Base-by-base conservation (phyloP, 1,284 basidiomycete genomes). In the Cryptococcus sp. region DNA sequence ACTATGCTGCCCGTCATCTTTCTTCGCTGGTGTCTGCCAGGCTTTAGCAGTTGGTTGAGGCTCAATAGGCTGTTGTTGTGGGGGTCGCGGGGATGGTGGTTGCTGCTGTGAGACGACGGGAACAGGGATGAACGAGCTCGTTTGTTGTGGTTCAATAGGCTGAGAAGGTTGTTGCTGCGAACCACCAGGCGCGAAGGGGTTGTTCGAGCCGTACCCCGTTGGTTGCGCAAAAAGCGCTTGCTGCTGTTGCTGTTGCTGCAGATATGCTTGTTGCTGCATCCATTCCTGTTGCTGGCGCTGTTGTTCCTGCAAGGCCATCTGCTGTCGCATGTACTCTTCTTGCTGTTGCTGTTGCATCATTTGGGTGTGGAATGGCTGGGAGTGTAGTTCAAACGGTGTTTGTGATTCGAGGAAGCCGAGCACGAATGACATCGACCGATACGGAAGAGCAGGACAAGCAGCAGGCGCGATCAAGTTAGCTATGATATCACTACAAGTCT, bases 161-260 rank as follows among this genome's bases (percentile, higher is more conserved):
- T 69, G 42, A 75, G 64, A 61, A 75, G 70, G 64, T 67, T 77
- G 80, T 55, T 81, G 80, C 49, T 78, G 74, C 43, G 72, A 70
- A 60, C 59, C 64, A 50, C 63, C 63, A 6, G 75, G 83, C 0
- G 89, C 89, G 71, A 96, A 97, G 0, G 94, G 94, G 76, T 98
- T 98, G 83, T 98, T 98, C 46, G 91, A 91, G 16, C 93, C 92
- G 65, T 84, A 84, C 5, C 82, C 82, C 1, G 85, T 86, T 20
- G 80, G 82, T 64, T 86, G 85, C 6, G 84, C 79, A 58, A 81
- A 70, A 22, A 84, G 70, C 4, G 77, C 75, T 54, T 80, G 78
- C 47, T 76, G 77, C 72, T 79, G 79, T 47, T 76, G 77, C 72
- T 79, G 79, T 59, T 79, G 70, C 57, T 78, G 85, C 67, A 87